Evolutionary conservation across 768 basidiomycete genomes (phyloP), one percentile per base, ranked within the genome.

Genomic region (Tulasnella sp.): DNA sequence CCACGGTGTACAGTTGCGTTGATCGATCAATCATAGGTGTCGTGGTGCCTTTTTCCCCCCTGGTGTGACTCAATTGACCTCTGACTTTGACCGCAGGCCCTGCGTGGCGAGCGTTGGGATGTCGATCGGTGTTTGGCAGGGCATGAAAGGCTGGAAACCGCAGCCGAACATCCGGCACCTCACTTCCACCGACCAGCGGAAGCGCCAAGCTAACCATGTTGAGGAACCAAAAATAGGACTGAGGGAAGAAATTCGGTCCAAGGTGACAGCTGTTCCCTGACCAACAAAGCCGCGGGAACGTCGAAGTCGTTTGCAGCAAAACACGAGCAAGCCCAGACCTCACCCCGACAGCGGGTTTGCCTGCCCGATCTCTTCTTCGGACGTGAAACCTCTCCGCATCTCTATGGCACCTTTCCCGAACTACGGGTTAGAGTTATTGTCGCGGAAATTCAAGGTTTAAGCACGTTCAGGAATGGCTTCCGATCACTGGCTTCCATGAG

Each of bases 1-100:
- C 64, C 64, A 69, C 64, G 28, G 28, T 69, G 64, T 69, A 69
- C 20, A 69, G 64, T 69, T 69, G 64, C 64, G 64, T 69, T 37
- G 64, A 69, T 69, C 31, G 64, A 69, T 31, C 34, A 31, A 69
- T 37, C 64, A 28, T 69, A 69, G 64, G 64, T 37, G 11, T 37
- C 64, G 64, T 69, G 64, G 64, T 69, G 64, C 64, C 64, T 31
- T 69, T 34, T 69, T 34, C 11, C 34, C 58, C 0, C 16, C n/a
- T n/a, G 37, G 64, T 9, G 3, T 69, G 11, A 31, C 64, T 37
- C 28, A 37, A 18, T 28, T 37, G 64, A 69, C 18, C 16, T 11
- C 20, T 37, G 2, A 31, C 28, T 9, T 69, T 69, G 34, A n/a
- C 54, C n/a, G 11, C 54, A 8, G 24, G n/a, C 54, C 12, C 54